phyloP scores from a whole-genome alignment of 1,284 basidiomycete genomes.

The Malassezia cuniculi region DNA sequence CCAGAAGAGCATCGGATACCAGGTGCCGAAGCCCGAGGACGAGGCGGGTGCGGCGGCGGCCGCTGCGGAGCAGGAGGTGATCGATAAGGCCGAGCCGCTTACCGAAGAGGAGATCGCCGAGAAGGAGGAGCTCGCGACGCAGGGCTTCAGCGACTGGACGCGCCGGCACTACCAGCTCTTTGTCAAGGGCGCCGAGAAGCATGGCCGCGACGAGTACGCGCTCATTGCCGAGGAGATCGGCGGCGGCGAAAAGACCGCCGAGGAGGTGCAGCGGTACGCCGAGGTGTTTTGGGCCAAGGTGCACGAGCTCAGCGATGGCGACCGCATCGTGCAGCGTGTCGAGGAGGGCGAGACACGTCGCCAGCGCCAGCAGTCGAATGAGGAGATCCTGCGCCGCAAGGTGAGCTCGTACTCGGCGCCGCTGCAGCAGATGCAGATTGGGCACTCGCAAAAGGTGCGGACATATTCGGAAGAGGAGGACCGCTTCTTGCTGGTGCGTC shows the following conservation, averaged over 20 bases:
- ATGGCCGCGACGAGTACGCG: constrained; percentile 69
- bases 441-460: constrained; percentile 54
- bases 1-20: constrained; percentile 59
- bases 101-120: constrained; percentile 66
- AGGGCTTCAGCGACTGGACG: constrained; percentile 48
- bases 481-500: constrained; percentile 77
- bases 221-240: constrained; percentile 69
- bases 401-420: constrained; percentile 24
- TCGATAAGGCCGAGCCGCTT: constrained; percentile 51
- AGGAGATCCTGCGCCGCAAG: constrained; percentile 25
- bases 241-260: constrained; percentile 54
- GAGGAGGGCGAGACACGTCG: constrained; percentile 40
- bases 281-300: constrained; percentile 80
- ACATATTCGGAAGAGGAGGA: constrained; percentile 95
- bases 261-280: constrained; percentile 69
- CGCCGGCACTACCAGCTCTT: constrained; percentile 86
- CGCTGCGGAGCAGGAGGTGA: constrained; percentile 62
- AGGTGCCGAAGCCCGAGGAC: constrained; percentile 59
- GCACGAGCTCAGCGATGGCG: constrained; percentile 55
- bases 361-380: constrained; percentile 30
- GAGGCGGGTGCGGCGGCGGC: constrained; percentile 46
- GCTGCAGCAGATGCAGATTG: constrained; percentile 34
- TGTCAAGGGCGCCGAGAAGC: constrained; percentile 66
- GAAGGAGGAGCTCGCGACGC: constrained; percentile 48
- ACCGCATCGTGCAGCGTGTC: constrained; percentile 32